Conservation (phyloP, 2,329 filamentous ascomycete species). For the Canariomyces notabilis region DNA sequence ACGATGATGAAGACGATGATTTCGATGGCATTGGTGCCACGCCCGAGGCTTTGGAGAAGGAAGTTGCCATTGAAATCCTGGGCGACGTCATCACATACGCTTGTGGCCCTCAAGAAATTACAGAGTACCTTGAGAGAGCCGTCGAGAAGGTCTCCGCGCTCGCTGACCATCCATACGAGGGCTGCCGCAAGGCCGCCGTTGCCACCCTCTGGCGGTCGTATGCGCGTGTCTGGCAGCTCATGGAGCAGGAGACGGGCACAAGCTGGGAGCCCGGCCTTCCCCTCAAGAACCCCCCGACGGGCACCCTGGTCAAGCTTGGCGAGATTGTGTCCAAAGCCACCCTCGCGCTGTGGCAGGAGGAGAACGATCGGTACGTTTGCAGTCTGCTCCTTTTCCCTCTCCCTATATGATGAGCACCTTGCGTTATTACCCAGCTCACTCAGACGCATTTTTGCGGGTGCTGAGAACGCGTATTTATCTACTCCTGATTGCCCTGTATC, state of each 20-base stretch:
- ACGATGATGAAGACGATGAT: constrained; percentile 60
- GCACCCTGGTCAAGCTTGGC: constrained; percentile 77
- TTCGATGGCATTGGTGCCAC: constrained; percentile 86
- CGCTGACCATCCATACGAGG: constrained; percentile 85
- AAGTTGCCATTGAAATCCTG: constrained; percentile 91
- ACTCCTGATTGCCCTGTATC: constrained; percentile 39
- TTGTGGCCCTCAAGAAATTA: constrained; percentile 63
- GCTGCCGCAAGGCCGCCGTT: constrained; percentile 86
- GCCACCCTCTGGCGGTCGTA: constrained; percentile 92
- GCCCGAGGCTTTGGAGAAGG: constrained; percentile 89
- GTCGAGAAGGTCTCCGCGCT: constrained; percentile 76
- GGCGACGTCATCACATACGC: constrained; percentile 89
- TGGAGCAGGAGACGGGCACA: constrained; percentile 68
- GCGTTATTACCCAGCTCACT: constrained; percentile 99
- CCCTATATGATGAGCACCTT: constrained; percentile 71
- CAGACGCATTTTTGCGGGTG: constrained; percentile 84
- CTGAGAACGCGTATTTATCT: constrained; percentile 74
- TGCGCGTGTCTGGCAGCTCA: constrained; percentile 81
- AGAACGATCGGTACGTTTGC: constrained; percentile 81
- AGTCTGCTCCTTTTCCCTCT: constrained; percentile 15
- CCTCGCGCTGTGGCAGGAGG: constrained; percentile 79
- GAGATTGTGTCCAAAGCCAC: constrained; percentile 82
- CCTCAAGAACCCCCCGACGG: constrained; percentile 70
- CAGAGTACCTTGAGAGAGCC: constrained; percentile 84
- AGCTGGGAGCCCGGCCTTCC: constrained; percentile 91